Evolutionary conservation across 208 protist species (phyloP).

Genomic region (Perkinsela sp.): DNA sequence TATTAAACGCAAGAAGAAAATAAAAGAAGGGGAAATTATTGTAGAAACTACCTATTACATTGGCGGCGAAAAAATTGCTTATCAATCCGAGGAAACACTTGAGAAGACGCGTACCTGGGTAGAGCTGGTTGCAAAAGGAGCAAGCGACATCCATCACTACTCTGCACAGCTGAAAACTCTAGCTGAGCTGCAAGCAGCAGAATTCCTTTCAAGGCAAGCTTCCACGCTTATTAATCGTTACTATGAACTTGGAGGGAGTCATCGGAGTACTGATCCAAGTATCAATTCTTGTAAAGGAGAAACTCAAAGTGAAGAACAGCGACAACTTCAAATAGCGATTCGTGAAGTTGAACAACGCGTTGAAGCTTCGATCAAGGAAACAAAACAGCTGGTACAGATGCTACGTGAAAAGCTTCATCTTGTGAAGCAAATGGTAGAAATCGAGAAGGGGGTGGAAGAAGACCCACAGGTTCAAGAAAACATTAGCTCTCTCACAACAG

Average conservation of each 20-base stretch:
- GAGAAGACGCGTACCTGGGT: neutral
- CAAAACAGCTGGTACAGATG: neutral
- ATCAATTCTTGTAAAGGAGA: no score
- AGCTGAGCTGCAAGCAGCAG: neutral
- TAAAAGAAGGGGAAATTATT: neutral
- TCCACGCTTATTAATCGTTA: neutral
- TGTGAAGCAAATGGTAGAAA: neutral
- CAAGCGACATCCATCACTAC: neutral
- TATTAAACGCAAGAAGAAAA: neutral
- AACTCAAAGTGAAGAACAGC: neutral
- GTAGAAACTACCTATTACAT: neutral
- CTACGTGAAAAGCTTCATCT: neutral
- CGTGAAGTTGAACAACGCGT: neutral
- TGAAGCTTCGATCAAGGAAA: neutral
- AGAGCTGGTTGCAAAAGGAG: neutral
- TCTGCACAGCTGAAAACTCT: neutral
- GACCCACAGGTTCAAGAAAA: neutral
- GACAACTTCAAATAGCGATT: neutral
- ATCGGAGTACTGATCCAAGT: no score
- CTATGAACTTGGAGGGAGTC: neutral
- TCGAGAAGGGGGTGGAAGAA: neutral
- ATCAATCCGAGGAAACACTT: neutral
- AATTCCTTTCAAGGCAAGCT: neutral
- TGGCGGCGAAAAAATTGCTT: neutral
- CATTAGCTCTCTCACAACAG: neutral